A percentile compares a stretch with the other conserved stretches of the same genome.
These are phyloP conservation scores for Nakazawaea ishiwadae DNA, from an alignment of 805 yeast genomes.

Conservation along the genomic window DNA sequence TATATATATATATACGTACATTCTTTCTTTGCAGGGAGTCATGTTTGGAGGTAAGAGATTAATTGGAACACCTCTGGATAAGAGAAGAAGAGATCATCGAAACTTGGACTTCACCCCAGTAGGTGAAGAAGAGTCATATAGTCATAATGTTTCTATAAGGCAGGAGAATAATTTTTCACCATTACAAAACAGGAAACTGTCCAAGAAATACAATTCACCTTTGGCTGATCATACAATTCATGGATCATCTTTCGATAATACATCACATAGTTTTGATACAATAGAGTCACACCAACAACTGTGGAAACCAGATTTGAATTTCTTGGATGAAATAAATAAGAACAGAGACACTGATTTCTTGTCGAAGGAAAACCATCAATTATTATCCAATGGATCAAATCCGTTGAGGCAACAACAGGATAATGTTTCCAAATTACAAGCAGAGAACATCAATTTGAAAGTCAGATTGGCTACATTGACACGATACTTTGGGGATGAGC, in stretches of 20 bases:
- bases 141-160: background rate
- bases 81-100: slow-evolving; percentile 15
- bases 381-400: slow-evolving; percentile 14
- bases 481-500: slow-evolving; percentile 35
- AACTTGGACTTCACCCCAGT: slow-evolving; percentile 37
- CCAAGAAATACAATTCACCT: background rate
- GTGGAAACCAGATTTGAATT: slow-evolving; percentile 5
- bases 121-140: slow-evolving; percentile 21
- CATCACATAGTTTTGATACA: slow-evolving; percentile 19
- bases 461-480: slow-evolving; percentile 36
- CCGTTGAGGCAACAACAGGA: slow-evolving; percentile 21
- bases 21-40: too few species aligned
- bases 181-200: slow-evolving; percentile 1
- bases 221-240: slow-evolving; percentile 3
- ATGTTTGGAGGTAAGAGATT: slow-evolving; percentile 27
- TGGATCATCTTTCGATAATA: slow-evolving; percentile 20
- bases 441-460: slow-evolving; percentile 39
- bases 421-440: slow-evolving; percentile 24
- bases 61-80: slow-evolving; percentile 24
- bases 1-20: too few species aligned
- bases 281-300: slow-evolving; percentile 1
- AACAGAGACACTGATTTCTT: slow-evolving; percentile 12
- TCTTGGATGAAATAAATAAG: background rate
- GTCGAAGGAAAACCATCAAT: slow-evolving; percentile 15
- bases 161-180: slow-evolving; percentile 10